Evolutionary conservation across 768 basidiomycete species (phyloP), one percentile per base, ranked within the genome.

Genomic region (Podaxis pistillaris): DNA sequence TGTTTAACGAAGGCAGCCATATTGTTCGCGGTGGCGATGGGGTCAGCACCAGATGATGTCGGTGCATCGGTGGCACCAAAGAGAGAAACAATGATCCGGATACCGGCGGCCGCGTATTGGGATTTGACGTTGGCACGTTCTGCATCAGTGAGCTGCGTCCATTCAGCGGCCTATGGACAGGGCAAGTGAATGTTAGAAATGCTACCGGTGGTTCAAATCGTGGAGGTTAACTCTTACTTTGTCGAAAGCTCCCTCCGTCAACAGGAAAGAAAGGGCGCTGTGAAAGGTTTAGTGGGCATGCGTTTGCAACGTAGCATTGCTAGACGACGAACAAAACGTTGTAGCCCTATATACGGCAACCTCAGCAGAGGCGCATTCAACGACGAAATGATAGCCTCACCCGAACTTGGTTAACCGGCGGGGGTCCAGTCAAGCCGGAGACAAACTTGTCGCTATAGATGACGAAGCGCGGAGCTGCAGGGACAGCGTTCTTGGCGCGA

Each of bases 1-100:
- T 83, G 64, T 62, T 81, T 84, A 7, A 90, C 89, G 75, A 79
- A 91, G 13, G 80, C 80, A 0, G 89, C 88, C 72, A 91, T 79
- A 1, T 79, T 83, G 63, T 86, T 83, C 1, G 90, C 90, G 11
- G 83, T 83, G 5, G 76, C 73, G 12, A 84, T 73, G 15, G 89
- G 85, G 71, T 91, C 86, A 15, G 81, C 83, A 49, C 82, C 81
- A 17, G 68, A 71, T 9, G 81, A 77, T 3, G 88, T 90, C 3
- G 89, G 88, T 15, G 76, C 74, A 68, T 86, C 83, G 7, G 75
- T 76, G 1, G 86, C 73, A 33, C 87, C 87, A 68, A 88, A 90
- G 2, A 81, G 83, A 37, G 87, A 87, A 4, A 90, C 88, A 63
- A 75, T 65, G 37, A 89, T 73, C 58, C 81, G 82, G 69, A 88